These are phyloP conservation scores for Citrus cavaleriei DNA, from an alignment of 345 rosid genomes.

Conservation along the genomic window DNA sequence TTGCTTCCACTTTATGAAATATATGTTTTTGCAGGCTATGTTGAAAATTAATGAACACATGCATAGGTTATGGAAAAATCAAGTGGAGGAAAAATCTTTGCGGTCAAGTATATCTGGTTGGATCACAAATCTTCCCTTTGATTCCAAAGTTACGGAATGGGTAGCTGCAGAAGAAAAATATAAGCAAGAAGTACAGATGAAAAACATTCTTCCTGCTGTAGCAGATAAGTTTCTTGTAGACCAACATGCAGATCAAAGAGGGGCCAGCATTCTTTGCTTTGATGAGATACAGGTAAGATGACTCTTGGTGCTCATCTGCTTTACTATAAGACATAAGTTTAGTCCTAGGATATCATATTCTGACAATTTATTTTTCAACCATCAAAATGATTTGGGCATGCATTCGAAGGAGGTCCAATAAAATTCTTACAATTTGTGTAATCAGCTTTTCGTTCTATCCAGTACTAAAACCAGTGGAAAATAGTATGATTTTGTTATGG, in stretches of 20 bases:
- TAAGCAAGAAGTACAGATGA: conserved; percentile 75
- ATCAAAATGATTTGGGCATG: not conserved
- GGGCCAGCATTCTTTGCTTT: conserved; percentile 88
- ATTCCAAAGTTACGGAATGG: conserved; percentile 85
- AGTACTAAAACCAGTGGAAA: not conserved
- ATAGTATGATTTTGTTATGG: not conserved
- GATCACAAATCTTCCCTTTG: conserved; percentile 85
- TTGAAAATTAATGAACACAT: conserved; percentile 80
- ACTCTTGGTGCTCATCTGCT: not conserved
- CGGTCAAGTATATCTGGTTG: conserved; percentile 66
- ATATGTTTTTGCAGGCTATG: conserved; percentile 66
- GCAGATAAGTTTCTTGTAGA: conserved; percentile 82
- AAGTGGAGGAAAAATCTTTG: conserved; percentile 54
- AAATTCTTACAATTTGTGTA: not conserved
- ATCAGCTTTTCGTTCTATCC: not conserved
- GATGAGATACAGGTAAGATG: conserved; percentile 85
- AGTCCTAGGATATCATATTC: not conserved
- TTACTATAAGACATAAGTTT: not conserved
- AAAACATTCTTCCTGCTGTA: conserved; percentile 83
- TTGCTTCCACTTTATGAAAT: conserved; percentile 2
- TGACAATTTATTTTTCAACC: not conserved
- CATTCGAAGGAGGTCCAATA: not conserved
- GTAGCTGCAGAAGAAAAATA: conserved; percentile 84
- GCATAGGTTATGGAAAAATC: conserved; percentile 88
- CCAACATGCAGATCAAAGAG: conserved; percentile 47